Evolutionary conservation across 2,329 filamentous ascomycete species (phyloP).

Genomic region (Cladosporium sp.): DNA sequence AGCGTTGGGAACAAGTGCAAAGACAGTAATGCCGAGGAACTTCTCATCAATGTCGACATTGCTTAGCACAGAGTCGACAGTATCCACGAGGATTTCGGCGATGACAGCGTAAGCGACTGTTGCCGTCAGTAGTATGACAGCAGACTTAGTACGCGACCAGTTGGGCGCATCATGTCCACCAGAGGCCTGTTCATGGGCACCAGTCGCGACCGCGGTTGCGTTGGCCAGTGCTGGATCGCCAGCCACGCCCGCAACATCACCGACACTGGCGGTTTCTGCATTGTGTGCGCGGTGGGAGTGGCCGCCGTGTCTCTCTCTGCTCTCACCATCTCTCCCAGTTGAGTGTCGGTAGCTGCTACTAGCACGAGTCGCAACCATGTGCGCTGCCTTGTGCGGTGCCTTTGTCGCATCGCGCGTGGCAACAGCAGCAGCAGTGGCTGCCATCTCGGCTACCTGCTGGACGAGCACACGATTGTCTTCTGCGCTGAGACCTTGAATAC

Average conservation of each 20-base stretch:
- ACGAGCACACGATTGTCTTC: constrained; percentile 79
- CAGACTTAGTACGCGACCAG: constrained; percentile 90
- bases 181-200: constrained; percentile 15
- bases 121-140: constrained; percentile 82
- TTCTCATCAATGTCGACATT: constrained; percentile 94
- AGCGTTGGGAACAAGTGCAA: constrained; percentile 95
- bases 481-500: constrained; percentile 68
- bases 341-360: constrained; percentile 9
- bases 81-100: constrained; percentile 94
- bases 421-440: constrained; percentile 83
- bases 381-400: constrained; percentile 52
- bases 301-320: constrained; percentile 5
- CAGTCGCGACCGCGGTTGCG: constrained; percentile 12
- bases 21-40: constrained; percentile 93
- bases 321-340: background rate
- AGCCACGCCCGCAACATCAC: background rate
- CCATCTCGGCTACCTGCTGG: constrained; percentile 88
- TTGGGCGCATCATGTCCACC: constrained; percentile 98
- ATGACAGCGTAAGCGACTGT: constrained; percentile 95
- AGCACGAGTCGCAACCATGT: constrained; percentile 37
- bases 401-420: constrained; percentile 74
- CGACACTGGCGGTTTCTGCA: constrained; percentile 5
- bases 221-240: constrained; percentile 11
- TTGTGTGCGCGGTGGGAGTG: constrained; percentile 12
- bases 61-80: constrained; percentile 91